Base-by-base conservation (phyloP, 2,329 filamentous ascomycete species). In the Microdochium nivale region DNA sequence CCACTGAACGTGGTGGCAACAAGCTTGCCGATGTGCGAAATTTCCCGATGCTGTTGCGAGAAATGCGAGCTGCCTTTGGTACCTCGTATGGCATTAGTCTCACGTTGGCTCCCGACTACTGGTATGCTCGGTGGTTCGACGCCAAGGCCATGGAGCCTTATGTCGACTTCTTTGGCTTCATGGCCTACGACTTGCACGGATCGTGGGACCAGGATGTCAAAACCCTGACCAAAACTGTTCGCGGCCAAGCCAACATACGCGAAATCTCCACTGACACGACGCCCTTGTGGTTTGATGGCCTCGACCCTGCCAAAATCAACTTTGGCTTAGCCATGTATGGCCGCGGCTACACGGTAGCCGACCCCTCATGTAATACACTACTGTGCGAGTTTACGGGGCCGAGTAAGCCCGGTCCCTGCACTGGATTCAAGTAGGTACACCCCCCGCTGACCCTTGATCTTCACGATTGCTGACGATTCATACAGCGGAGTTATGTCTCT, bases 141-240 rank as follows among this genome's bases (percentile, higher is more conserved):
- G n/a, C n/a, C n/a, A n/a, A n/a, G n/a, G n/a, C n/a, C 3, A 21
- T 44, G 19, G 40, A 44, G 40, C 40, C 40, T 3, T 44, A 44
- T 13, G 40, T 67, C 7, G 60, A 69, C 49, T 66, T 58, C 52
- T 60, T 70, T 52, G 71, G 67, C 48, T 30, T 72, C 10, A 66
- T 71, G 57, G 58, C 61, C 1, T 72, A 71, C 51, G 68, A 72
- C 53, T 49, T 73, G 1, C 67, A 72, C 52, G 70, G 69, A 2
- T 47, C 55, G 2, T 23, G 40, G 16, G 13, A 21, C 19, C 16
- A 23, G 5, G 19, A 5, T 3, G 40, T 3, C 16, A 24, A 44
- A 13, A n/a, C n/a, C n/a, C n/a, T n/a, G n/a, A n/a, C n/a, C n/a
- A n/a, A n/a, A n/a, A n/a, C n/a, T n/a, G 40, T 44, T 19, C n/a